Conservation (phyloP, 495 filamentous ascomycete genomes). For the Entonaema liquescens region DNA sequence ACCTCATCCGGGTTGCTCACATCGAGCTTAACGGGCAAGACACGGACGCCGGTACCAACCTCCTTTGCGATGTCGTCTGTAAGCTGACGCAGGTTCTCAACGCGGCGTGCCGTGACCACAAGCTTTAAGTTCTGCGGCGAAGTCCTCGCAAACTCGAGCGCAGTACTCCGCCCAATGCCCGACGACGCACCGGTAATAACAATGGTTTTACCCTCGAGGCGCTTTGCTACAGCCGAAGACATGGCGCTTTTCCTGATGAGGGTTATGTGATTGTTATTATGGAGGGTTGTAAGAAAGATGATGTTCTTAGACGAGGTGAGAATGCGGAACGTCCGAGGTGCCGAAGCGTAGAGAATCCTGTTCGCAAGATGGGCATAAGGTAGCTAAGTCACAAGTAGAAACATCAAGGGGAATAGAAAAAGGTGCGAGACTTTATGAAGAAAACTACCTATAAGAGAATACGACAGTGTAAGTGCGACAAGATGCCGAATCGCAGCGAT, state of each 20-base stretch:
- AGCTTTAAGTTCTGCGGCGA: slow-evolving; percentile 80
- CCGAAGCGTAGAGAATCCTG: slow-evolving; percentile 25
- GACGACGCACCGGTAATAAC: slow-evolving; percentile 93
- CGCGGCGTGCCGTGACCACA: slow-evolving; percentile 84
- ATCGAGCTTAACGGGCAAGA: slow-evolving; percentile 84
- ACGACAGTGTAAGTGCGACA: background rate
- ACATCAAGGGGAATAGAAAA: background rate
- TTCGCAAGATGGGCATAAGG: slow-evolving; percentile 34
- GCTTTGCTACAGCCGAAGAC: slow-evolving; percentile 78
- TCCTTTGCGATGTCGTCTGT: slow-evolving; percentile 80
- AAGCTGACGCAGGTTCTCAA: slow-evolving; percentile 79
- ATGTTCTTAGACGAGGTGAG: slow-evolving; percentile 3
- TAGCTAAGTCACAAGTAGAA: background rate
- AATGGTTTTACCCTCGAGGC: slow-evolving; percentile 93
- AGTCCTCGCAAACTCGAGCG: slow-evolving; percentile 91
- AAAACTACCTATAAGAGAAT: background rate
- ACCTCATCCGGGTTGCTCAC: slow-evolving; percentile 84
- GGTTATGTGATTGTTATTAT: background rate
- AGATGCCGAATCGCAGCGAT: slow-evolving; percentile 34
- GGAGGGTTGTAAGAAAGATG: background rate
- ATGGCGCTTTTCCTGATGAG: slow-evolving; percentile 56
- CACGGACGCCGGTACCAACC: slow-evolving; percentile 81
- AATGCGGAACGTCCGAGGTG: slow-evolving; percentile 16
- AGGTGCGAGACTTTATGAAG: background rate
- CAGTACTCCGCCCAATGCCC: slow-evolving; percentile 86